Evolutionary conservation across 192 early-diverging fungal species (phyloP), one percentile per base, ranked within the genome.

Genomic region (Gaertneriomyces semiglobifer): DNA sequence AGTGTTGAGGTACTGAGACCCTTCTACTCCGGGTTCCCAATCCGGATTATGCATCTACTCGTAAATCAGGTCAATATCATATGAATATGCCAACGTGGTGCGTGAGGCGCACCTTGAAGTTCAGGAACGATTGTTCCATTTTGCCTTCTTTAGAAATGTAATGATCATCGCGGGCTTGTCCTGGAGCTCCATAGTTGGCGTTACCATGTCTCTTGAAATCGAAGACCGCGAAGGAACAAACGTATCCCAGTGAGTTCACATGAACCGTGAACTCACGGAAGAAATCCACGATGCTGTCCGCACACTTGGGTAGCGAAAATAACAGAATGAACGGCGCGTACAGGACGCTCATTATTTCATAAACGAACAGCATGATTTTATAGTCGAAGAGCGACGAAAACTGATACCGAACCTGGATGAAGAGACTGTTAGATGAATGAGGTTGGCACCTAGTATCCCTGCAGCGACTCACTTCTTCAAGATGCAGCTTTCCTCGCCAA

Each of bases 101-200:
- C 16, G 9, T 38, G 16, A 0, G 6, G 18, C 62, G 18, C 69
- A 89, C 90, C 79, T 96, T 96, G 74, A 99, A 99, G 57, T 92
- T 92, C 65, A 99, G 62, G 68, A 99, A 95, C 4, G 91, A 93
- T 69, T 93, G 92, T 76, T 98, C 95, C 97, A 99, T 97, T 74
- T 99, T 99, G 40, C 93, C 96, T 55, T 92, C 84, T 59, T 94
- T 90, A 1, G 89, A 91, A 1, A 88, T 63, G 62, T 86, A 77
- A 19, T 88, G 79, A 10, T 87, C 87, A 47, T 84, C 65, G 11
- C 20, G 25, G 5, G 53, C 56, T 53, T 69, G 66, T 12, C 79
- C 78, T 1, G 89, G 90, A 2, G 89, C 93, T 1, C 92, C 90
- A 67, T 92, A 94, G 73, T 70, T 19, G 4, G 60, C 7, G 63